Conservation (phyloP, 2,329 filamentous ascomycete genomes). For the Huntiella abstrusa region DNA sequence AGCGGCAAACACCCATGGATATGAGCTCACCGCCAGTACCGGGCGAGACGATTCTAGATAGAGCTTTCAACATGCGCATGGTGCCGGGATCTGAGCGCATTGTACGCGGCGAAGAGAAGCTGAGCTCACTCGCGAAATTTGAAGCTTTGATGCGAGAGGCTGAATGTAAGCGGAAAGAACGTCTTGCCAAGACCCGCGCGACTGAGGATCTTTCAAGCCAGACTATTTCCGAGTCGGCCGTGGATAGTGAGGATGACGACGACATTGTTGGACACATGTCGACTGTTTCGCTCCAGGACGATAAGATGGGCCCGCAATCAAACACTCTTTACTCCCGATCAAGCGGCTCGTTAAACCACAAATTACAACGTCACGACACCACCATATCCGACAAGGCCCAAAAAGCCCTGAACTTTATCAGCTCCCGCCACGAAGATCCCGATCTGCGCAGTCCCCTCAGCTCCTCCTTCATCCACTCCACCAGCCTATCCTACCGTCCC, state of each 20-base stretch:
- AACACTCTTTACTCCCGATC: background rate
- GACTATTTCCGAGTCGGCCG: constrained; percentile 21
- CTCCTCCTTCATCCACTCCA: background rate
- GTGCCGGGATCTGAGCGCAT: constrained; percentile 41
- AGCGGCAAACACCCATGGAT: constrained; percentile 21
- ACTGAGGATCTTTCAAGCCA: constrained; percentile 14
- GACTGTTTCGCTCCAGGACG: background rate
- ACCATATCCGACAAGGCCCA: constrained; percentile 28
- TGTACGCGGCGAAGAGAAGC: constrained; percentile 37
- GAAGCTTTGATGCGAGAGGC: constrained; percentile 45
- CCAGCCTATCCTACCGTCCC: constrained; percentile 24
- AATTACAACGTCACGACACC: constrained; percentile 15
- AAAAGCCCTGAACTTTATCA: constrained; percentile 31
- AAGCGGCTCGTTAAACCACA: constrained; percentile 15
- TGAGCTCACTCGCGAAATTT: constrained; percentile 45
- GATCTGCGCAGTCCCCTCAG: constrained; percentile 14
- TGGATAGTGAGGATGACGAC: constrained; percentile 23
- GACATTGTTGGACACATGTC: constrained; percentile 14
- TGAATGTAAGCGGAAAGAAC: constrained; percentile 30
- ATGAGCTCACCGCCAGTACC: constrained; percentile 33
- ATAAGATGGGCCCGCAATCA: background rate
- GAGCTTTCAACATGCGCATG: constrained; percentile 43
- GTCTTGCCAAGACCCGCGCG: constrained; percentile 18
- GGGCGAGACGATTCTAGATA: constrained; percentile 47
- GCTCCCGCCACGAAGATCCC: constrained; percentile 19